These are phyloP conservation scores for Aspergillus hiratsukae DNA, from an alignment of 2,329 filamentous ascomycete genomes.

Conservation along the genomic window DNA sequence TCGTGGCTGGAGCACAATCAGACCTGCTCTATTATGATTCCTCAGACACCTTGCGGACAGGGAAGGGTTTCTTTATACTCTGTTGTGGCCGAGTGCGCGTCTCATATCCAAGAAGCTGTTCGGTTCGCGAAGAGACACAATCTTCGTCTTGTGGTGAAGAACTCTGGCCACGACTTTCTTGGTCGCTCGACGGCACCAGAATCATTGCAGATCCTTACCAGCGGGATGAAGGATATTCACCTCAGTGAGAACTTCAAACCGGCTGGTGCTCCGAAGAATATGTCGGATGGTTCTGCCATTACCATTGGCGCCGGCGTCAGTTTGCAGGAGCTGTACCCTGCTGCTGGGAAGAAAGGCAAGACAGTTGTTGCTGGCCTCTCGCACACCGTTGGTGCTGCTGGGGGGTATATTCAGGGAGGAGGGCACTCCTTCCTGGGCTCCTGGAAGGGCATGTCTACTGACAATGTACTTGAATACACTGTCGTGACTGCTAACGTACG, in stretches of 20 bases:
- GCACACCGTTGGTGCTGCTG: conserved; percentile 18
- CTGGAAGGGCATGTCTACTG: conserved; percentile 48
- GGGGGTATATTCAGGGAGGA: conserved; percentile 39
- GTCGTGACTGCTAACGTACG: conserved; percentile 42
- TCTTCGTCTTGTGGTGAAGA: conserved; percentile 27
- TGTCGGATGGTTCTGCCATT: background rate
- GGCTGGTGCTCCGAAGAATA: background rate
- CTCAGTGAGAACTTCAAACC: conserved; percentile 6
- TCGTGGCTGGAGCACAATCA: conserved; percentile 33
- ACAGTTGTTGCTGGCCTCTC: conserved; percentile 8
- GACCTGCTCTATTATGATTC: conserved; percentile 32
- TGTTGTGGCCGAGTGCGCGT: conserved; percentile 25
- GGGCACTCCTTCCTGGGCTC: conserved; percentile 44
- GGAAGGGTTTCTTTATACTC: conserved; percentile 37
- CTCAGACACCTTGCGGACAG: conserved; percentile 25
- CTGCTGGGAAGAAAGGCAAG: background rate
- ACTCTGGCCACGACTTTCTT: conserved; percentile 26
- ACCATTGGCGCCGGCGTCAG: conserved; percentile 8
- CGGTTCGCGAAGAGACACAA: conserved; percentile 29
- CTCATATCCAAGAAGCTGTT: conserved; percentile 37
- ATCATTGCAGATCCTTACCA: conserved; percentile 27
- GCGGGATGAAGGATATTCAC: conserved; percentile 8
- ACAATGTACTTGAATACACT: conserved; percentile 47
- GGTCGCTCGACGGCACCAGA: conserved; percentile 25
- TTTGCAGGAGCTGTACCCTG: conserved; percentile 4